Conservation (phyloP, 192 early-diverging fungal genomes). For the Coemansia nantahalensis region DNA sequence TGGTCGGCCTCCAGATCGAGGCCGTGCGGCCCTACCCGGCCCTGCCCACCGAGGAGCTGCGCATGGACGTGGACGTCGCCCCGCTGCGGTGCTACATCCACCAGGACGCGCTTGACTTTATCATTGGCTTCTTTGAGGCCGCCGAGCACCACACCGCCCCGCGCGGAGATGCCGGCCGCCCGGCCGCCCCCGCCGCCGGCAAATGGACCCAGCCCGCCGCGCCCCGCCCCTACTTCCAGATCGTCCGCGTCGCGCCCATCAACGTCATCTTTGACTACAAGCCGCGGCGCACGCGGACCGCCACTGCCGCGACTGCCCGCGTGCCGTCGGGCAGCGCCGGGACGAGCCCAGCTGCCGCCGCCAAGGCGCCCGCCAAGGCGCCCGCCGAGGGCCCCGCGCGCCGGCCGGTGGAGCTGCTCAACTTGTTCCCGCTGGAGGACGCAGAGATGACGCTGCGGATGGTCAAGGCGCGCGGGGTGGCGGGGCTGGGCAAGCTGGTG, state of each 20-base stretch:
- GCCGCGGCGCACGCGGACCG: slow-evolving; percentile 74
- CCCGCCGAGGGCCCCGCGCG: slow-evolving; percentile 2
- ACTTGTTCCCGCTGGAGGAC: slow-evolving; percentile 90
- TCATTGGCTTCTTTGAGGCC: slow-evolving; percentile 72
- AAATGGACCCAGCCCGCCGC: too few species aligned
- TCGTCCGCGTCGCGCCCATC: slow-evolving; percentile 70
- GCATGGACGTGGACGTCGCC: slow-evolving; percentile 60
- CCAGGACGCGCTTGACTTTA: slow-evolving; percentile 86
- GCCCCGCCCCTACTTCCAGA: slow-evolving; percentile 58
- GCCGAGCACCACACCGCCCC: slow-evolving; percentile 15
- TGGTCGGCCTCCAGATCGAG: slow-evolving; percentile 41
- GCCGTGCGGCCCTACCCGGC: slow-evolving; percentile 49
- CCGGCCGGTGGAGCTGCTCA: slow-evolving; percentile 63
- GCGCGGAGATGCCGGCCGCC: too few species aligned
- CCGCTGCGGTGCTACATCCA: slow-evolving; percentile 89
- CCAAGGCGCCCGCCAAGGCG: not conserved
- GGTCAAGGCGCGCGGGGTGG: slow-evolving; percentile 76
- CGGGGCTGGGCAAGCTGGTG: slow-evolving; percentile 65
- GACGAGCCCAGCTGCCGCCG: not conserved
- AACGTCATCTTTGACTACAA: slow-evolving; percentile 93
- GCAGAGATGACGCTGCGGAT: slow-evolving; percentile 83
- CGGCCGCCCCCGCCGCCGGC: too few species aligned
- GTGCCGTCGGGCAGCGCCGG: not conserved
- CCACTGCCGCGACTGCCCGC: not conserved
- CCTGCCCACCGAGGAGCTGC: slow-evolving; percentile 40